These are phyloP conservation scores for Irpex sp. DNA, from an alignment of 1,284 basidiomycete genomes.

Conservation along the genomic window DNA sequence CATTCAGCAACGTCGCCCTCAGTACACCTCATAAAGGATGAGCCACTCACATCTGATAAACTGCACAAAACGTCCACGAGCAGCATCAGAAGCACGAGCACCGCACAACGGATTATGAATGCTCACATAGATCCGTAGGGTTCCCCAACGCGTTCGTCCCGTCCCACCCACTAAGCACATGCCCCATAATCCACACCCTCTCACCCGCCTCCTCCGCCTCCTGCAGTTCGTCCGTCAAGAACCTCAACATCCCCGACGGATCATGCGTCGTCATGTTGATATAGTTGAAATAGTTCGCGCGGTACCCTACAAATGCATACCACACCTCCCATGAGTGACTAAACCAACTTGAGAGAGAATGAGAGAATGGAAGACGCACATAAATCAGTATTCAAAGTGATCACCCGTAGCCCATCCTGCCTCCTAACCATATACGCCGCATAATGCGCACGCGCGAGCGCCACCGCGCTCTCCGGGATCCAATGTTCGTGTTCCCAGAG, in stretches of 20 bases:
- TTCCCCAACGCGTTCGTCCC: slow-evolving; percentile 59
- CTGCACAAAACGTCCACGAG: slow-evolving; percentile 28
- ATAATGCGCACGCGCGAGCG: slow-evolving; percentile 67
- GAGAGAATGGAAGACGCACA: slow-evolving; percentile 38
- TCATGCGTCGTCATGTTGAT: slow-evolving; percentile 74
- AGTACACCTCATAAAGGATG: no score
- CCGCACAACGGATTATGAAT: no score
- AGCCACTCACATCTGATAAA: slow-evolving; percentile 72
- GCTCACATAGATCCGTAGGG: slow-evolving; percentile 68
- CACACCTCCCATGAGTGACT: background rate
- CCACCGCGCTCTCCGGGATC: slow-evolving; percentile 57
- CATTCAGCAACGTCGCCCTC: no score
- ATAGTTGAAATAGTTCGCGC: slow-evolving; percentile 73
- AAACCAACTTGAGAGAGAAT: background rate
- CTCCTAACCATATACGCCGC: slow-evolving; percentile 72
- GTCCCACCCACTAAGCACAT: slow-evolving; percentile 78
- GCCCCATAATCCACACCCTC: slow-evolving; percentile 77
- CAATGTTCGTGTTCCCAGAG: slow-evolving; percentile 73
- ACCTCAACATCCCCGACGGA: slow-evolving; percentile 71
- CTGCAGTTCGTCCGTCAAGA: slow-evolving; percentile 80
- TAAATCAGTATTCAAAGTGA: slow-evolving; percentile 76
- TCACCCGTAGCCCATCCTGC: slow-evolving; percentile 64
- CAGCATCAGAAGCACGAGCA: no score
- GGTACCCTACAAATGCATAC: slow-evolving; percentile 20
- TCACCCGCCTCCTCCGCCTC: slow-evolving; percentile 70